These are phyloP conservation scores for Teratosphaeria nubilosa DNA, from an alignment of 2,329 filamentous ascomycete genomes.

Conservation along the genomic window DNA sequence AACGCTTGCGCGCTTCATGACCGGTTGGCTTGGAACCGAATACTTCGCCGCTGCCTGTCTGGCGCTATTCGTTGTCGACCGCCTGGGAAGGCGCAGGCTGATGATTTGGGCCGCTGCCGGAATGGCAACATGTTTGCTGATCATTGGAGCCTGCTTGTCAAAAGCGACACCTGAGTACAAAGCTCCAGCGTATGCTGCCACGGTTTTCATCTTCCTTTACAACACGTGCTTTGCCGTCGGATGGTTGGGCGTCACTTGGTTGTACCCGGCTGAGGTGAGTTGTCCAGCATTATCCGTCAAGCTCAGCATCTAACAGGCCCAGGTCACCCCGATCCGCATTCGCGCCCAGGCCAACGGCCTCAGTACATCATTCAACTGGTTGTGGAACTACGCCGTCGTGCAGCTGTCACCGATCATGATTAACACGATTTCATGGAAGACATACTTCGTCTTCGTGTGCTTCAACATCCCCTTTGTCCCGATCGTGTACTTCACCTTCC, in stretches of 20 bases:
- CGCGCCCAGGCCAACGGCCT: not conserved
- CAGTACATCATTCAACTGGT: not conserved
- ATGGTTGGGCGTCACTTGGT: conserved; percentile 3
- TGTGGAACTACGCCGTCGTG: conserved; percentile 51
- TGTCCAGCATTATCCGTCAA: not conserved
- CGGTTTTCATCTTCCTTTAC: conserved; percentile 20
- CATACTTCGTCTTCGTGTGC: conserved; percentile 38
- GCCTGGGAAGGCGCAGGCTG: conserved; percentile 7
- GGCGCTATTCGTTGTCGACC: conserved; percentile 10
- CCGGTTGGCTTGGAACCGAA: conserved; percentile 14
- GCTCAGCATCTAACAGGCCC: not conserved
- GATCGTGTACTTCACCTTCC: conserved; percentile 25
- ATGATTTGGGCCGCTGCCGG: conserved; percentile 17
- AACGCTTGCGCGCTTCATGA: conserved; percentile 1
- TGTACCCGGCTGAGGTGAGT: not conserved
- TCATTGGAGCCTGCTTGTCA: conserved; percentile 10
- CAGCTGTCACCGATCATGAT: conserved; percentile 56
- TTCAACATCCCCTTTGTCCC: conserved; percentile 6
- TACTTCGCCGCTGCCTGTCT: conserved; percentile 17
- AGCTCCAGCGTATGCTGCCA: conserved; percentile 20
- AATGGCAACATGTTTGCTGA: conserved; percentile 17
- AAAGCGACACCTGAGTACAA: conserved; percentile 5
- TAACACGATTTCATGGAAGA: conserved; percentile 43
- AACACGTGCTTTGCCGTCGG: conserved; percentile 15
- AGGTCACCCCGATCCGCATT: not conserved